Percentiles rank a stretch among this genome's conserved stretches.
Conservation (phyloP, 129 eudicot species). For the Flaveria linearis region DNA sequence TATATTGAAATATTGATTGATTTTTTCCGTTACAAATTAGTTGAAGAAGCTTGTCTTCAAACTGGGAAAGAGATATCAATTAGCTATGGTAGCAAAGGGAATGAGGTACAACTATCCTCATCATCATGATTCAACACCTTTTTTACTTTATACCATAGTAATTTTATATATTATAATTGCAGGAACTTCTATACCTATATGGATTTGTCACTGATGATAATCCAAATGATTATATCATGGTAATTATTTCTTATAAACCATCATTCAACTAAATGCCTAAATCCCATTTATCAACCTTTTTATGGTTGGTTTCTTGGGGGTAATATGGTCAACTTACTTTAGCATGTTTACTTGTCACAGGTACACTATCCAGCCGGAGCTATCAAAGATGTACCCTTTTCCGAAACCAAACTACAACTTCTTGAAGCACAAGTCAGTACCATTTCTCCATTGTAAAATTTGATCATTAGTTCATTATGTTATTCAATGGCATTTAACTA, state of each 20-base stretch:
- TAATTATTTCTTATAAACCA: constrained; percentile 26
- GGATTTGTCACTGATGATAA: constrained; percentile 70
- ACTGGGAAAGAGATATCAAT: constrained; percentile 77
- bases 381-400: constrained; percentile 60
- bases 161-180: constrained; percentile 37
- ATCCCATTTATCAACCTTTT: neutral
- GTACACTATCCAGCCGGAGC: constrained; percentile 85
- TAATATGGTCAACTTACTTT: constrained; percentile 21
- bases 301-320: constrained; percentile 11
- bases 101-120: constrained; percentile 60
- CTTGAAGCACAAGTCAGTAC: constrained; percentile 82
- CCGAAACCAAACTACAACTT: constrained; percentile 78
- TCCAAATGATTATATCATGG: constrained; percentile 98
- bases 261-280: neutral
- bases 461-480: neutral
- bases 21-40: constrained; percentile 34
- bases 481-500: constrained; percentile 11
- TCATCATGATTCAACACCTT: constrained; percentile 11
- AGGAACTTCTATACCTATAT: constrained; percentile 93
- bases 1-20: neutral
- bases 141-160: neutral
- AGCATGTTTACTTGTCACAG: constrained; percentile 41
- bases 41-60: constrained; percentile 46
- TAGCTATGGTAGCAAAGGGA: constrained; percentile 97
- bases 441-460: neutral